These are phyloP conservation scores for Leishmania lainsoni DNA, from an alignment of 208 protist genomes.

Conservation along the genomic window DNA sequence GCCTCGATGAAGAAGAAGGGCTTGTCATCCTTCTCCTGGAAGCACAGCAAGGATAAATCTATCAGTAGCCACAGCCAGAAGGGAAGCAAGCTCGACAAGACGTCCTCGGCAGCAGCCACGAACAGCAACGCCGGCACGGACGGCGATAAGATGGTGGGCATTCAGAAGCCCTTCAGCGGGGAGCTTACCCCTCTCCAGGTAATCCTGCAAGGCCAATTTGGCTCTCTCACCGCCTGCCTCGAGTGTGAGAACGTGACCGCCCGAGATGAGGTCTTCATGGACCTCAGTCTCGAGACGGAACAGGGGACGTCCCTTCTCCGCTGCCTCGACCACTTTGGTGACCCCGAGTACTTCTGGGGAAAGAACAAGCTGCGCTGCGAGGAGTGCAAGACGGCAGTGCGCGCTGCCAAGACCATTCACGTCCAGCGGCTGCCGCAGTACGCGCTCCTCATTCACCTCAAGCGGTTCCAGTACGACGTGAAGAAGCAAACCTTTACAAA, in stretches of 20 bases:
- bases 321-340: slow-evolving; percentile 78
- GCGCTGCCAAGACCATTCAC: slow-evolving; percentile 81
- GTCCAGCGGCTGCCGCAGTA: slow-evolving; percentile 88
- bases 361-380: slow-evolving; percentile 89
- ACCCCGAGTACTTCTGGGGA: slow-evolving; percentile 77
- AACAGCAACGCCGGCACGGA: not conserved
- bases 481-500: slow-evolving; percentile 72
- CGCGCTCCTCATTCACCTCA: slow-evolving; percentile 89
- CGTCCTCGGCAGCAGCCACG: not conserved
- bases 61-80: slow-evolving; percentile 21
- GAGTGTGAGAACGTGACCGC: slow-evolving; percentile 70
- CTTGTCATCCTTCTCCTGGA: slow-evolving; percentile 46
- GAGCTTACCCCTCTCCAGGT: slow-evolving; percentile 63
- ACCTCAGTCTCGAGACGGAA: slow-evolving; percentile 79
- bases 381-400: slow-evolving; percentile 55
- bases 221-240: slow-evolving; percentile 73
- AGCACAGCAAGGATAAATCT: slow-evolving; percentile 34
- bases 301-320: slow-evolving; percentile 81
- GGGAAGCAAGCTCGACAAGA: slow-evolving; percentile 13
- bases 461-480: slow-evolving; percentile 91
- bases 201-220: slow-evolving; percentile 80
- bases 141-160: not conserved
- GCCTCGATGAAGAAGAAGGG: slow-evolving; percentile 45
- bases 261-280: slow-evolving; percentile 80
- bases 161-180: slow-evolving; percentile 9